Percentiles rank a stretch among this genome's conserved stretches.
These are phyloP conservation scores for Pestalotiopsis sp. DNA, from an alignment of 2,329 filamentous ascomycete genomes.

Conservation along the genomic window DNA sequence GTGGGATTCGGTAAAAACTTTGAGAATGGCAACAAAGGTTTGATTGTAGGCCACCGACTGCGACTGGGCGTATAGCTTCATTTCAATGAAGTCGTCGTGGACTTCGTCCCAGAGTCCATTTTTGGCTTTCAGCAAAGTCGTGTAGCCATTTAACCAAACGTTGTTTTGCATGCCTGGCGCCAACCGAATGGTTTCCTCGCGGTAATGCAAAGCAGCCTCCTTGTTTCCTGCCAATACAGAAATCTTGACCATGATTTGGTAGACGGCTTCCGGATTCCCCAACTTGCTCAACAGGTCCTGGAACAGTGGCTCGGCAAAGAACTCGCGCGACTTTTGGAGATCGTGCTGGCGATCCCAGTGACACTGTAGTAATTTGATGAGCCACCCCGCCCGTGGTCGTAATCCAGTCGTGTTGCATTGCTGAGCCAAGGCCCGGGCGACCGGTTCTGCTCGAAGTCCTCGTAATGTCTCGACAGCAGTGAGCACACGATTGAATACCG, in stretches of 20 bases:
- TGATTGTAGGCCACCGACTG: slow-evolving; percentile 26
- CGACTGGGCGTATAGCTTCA: slow-evolving; percentile 17
- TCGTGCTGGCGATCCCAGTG: slow-evolving; percentile 35
- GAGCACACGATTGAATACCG: slow-evolving; percentile 33
- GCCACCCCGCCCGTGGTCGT: slow-evolving; percentile 36
- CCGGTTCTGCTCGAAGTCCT: slow-evolving; percentile 27
- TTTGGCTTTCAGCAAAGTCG: slow-evolving; percentile 39
- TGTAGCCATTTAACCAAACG: slow-evolving; percentile 36
- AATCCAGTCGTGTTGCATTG: slow-evolving; percentile 22
- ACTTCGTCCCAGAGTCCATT: slow-evolving; percentile 44
- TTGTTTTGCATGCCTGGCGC: slow-evolving; percentile 30
- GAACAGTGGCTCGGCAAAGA: slow-evolving; percentile 31
- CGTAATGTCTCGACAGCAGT: slow-evolving; percentile 32
- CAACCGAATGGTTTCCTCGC: slow-evolving; percentile 25
- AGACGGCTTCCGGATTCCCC: slow-evolving; percentile 32
- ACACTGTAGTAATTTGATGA: slow-evolving; percentile 36
- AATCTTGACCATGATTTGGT: slow-evolving; percentile 43
- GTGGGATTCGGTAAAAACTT: slow-evolving; percentile 41
- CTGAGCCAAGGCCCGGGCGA: slow-evolving; percentile 31
- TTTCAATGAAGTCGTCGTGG: slow-evolving; percentile 32
- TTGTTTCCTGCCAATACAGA: slow-evolving; percentile 37
- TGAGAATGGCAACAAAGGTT: slow-evolving; percentile 40
- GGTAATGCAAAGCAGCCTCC: slow-evolving; percentile 32
- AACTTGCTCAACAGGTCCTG: slow-evolving; percentile 25
- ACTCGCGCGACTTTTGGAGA: slow-evolving; percentile 24